Percentiles rank a stretch among this genome's conserved stretches.
phyloP scores from a whole-genome alignment of 2,329 filamentous ascomycete species.

The Colletotrichum godetiae region DNA sequence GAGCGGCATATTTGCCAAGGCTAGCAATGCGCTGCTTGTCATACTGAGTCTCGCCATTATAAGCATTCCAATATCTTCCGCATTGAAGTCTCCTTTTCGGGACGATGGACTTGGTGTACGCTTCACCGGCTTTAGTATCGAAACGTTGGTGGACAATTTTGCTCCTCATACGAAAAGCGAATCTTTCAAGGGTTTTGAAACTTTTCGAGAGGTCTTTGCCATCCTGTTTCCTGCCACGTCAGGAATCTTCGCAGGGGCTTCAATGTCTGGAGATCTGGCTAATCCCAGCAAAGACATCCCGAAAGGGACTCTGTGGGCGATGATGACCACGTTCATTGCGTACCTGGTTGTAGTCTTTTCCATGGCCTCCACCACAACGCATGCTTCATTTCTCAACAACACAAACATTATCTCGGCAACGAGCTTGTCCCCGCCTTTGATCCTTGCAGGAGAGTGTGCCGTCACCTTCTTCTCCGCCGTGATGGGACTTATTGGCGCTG shows the following conservation, averaged over 20 bases:
- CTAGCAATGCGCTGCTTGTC: constrained; percentile 80
- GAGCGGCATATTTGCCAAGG: constrained; percentile 82
- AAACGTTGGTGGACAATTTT: constrained; percentile 80
- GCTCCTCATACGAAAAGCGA: constrained; percentile 75
- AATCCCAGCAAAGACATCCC: constrained; percentile 88
- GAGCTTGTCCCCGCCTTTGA: constrained; percentile 79
- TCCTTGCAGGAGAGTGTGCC: constrained; percentile 85
- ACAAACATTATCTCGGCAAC: constrained; percentile 84
- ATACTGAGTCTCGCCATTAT: constrained; percentile 79
- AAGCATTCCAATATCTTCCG: constrained; percentile 84
- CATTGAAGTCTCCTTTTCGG: constrained; percentile 75
- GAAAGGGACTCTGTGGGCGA: constrained; percentile 82
- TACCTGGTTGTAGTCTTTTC: constrained; percentile 83
- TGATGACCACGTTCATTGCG: constrained; percentile 78
- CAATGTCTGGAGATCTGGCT: constrained; percentile 88
- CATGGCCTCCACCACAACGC: constrained; percentile 80
- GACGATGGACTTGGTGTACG: constrained; percentile 71
- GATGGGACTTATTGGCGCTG: constrained; percentile 88
- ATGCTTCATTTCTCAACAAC: constrained; percentile 78
- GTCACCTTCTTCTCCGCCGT: constrained; percentile 86
- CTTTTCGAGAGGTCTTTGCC: constrained; percentile 85
- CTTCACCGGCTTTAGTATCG: constrained; percentile 80
- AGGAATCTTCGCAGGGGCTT: constrained; percentile 77
- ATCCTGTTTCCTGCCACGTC: constrained; percentile 80
- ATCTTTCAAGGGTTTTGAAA: constrained; percentile 72